Percentiles rank a stretch among this genome's conserved stretches.
These are phyloP conservation scores for Diversispora eburnea DNA, from an alignment of 192 early-diverging fungal genomes.

Conservation along the genomic window DNA sequence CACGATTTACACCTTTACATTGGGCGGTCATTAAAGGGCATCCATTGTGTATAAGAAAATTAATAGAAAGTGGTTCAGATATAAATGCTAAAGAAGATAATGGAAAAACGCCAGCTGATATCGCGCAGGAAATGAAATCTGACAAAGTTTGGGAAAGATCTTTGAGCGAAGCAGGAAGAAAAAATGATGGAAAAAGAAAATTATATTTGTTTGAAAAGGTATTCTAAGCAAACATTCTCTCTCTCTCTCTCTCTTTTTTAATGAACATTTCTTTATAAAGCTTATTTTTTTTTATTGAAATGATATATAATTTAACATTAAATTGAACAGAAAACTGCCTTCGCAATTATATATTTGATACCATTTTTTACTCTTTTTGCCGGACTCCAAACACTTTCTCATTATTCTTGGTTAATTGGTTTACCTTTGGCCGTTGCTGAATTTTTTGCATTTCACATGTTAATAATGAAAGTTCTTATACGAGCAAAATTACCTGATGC, in stretches of 20 bases:
- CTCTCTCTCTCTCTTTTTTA: not conserved
- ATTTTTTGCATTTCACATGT: conserved; percentile 54
- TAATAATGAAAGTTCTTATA: conserved; percentile 59
- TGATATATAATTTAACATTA: too few relatives aligned
- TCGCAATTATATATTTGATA: conserved; percentile 64
- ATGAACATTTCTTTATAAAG: not conserved
- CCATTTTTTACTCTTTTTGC: conserved; percentile 67
- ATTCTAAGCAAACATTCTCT: not conserved
- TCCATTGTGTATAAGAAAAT: conserved; percentile 51
- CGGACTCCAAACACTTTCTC: conserved; percentile 51
- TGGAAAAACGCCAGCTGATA: conserved; percentile 80
- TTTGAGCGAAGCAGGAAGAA: conserved; percentile 39
- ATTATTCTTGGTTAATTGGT: conserved; percentile 76
- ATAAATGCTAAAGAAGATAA: conserved; percentile 60
- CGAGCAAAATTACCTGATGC: conserved; percentile 44
- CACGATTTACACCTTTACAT: conserved; percentile 82
- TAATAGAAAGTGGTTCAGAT: conserved; percentile 74
- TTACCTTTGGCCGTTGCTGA: conserved; percentile 56
- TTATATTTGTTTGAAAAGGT: conserved; percentile 40
- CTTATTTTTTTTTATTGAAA: too few relatives aligned
- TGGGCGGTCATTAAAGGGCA: conserved; percentile 77
- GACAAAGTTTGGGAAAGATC: conserved; percentile 49
- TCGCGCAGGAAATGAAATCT: conserved; percentile 63
- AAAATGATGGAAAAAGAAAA: conserved; percentile 31
- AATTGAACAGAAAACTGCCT: conserved; percentile 50